Conservation (phyloP, 495 filamentous ascomycete species). For the Rhypophila decipiens region DNA sequence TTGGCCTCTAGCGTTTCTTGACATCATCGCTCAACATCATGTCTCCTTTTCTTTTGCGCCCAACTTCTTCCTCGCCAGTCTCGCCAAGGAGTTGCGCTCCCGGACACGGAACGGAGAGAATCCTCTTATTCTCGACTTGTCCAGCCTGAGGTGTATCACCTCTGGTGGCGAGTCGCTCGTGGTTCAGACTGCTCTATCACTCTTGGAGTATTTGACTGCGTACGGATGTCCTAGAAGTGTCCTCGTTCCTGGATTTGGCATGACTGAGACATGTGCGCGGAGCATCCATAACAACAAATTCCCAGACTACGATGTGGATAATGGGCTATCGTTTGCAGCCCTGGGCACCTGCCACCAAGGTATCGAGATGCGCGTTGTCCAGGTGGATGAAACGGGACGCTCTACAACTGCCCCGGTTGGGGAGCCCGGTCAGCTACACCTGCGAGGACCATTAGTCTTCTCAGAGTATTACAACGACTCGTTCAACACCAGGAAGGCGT, state of each 20-base stretch:
- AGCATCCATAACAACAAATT: constrained; percentile 34
- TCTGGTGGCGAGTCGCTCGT: constrained; percentile 1
- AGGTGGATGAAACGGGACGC: no score
- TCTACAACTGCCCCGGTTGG: constrained; percentile 6
- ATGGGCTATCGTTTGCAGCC: constrained; percentile 25
- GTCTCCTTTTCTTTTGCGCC: constrained; percentile 1
- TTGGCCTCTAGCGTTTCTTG: background rate
- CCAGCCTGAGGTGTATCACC: background rate
- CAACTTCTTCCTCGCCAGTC: constrained; percentile 1
- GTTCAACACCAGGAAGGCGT: constrained; percentile 45
- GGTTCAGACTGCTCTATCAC: background rate
- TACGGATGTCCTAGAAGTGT: constrained; percentile 22
- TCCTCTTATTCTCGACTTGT: background rate
- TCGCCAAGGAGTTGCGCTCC: background rate
- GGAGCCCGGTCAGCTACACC: constrained; percentile 18
- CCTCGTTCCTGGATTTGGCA: constrained; percentile 46
- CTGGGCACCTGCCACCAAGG: constrained; percentile 36
- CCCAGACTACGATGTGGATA: constrained; percentile 27
- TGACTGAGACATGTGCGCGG: constrained; percentile 53
- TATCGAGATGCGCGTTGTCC: constrained; percentile 33
- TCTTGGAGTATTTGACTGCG: background rate
- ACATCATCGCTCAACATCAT: background rate
- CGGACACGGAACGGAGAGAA: background rate
- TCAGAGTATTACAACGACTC: constrained; percentile 55
- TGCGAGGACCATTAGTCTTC: constrained; percentile 45